Conservation (phyloP, 805 yeast species). For the Sugiyamaella smithiae region DNA sequence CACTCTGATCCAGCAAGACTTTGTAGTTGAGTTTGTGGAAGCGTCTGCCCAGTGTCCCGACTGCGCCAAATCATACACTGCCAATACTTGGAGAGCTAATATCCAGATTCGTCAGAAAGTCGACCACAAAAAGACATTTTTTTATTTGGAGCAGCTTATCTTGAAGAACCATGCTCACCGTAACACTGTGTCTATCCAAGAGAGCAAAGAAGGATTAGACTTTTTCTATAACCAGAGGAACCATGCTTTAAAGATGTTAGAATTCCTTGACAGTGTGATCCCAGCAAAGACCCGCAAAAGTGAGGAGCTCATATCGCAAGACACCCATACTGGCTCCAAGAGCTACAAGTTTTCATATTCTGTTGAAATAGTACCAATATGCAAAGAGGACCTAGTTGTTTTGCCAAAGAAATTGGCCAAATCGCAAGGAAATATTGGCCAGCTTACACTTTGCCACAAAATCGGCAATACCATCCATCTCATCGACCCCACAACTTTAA, state of each 20-base stretch:
- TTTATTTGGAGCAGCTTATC: constrained; percentile 92
- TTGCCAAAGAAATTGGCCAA: constrained; percentile 85
- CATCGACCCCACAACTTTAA: constrained; percentile 78
- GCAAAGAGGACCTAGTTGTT: constrained; percentile 94
- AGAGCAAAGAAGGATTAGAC: constrained; percentile 90
- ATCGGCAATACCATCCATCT: constrained; percentile 81
- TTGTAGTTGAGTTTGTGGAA: constrained; percentile 91
- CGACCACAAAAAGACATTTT: constrained; percentile 91
- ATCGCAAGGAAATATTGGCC: constrained; percentile 75
- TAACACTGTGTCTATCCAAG: constrained; percentile 90
- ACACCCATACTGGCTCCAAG: constrained; percentile 86
- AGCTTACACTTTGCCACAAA: constrained; percentile 80
- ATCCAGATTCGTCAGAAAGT: constrained; percentile 98
- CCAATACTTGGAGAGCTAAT: constrained; percentile 97
- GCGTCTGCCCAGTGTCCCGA: constrained; percentile 97
- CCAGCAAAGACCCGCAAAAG: constrained; percentile 83
- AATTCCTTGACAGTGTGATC: constrained; percentile 77
- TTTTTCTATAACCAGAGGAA: constrained; percentile 85
- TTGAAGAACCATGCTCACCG: constrained; percentile 89
- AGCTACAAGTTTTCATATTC: constrained; percentile 89
- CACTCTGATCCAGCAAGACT: constrained; percentile 88
- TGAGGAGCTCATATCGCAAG: constrained; percentile 86
- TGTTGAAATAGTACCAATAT: constrained; percentile 91
- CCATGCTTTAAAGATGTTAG: constrained; percentile 92
- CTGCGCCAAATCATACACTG: constrained; percentile 95